Percentiles rank a stretch among this genome's conserved stretches.
phyloP scores from a whole-genome alignment of 129 eudicot species.

The Mikania micrantha region DNA sequence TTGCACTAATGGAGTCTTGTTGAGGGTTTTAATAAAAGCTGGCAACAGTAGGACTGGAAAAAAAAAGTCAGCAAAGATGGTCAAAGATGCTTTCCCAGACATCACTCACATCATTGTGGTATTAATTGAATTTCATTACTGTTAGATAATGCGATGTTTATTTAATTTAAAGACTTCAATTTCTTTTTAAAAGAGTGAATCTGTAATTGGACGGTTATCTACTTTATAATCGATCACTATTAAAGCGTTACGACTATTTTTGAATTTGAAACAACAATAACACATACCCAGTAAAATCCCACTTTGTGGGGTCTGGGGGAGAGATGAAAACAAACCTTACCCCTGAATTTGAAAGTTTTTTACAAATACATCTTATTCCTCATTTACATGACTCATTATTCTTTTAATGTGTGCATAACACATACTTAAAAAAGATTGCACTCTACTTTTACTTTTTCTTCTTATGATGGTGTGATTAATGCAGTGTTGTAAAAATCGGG shows the following conservation, averaged over 20 bases:
- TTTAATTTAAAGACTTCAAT: background rate
- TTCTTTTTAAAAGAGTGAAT: background rate
- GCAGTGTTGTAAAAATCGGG: too few relatives aligned
- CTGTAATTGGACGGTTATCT: background rate
- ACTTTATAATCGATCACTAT: constrained; percentile 1
- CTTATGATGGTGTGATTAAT: background rate
- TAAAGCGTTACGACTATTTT: background rate
- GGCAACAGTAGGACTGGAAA: constrained; percentile 36
- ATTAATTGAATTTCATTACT: constrained; percentile 13
- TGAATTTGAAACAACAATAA: too few relatives aligned
- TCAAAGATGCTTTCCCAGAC: constrained; percentile 38
- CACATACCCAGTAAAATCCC: too few relatives aligned
- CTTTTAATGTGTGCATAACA: background rate
- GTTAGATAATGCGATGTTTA: background rate
- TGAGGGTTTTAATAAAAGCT: constrained; percentile 66
- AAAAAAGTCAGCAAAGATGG: constrained; percentile 28
- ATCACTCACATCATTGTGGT: constrained; percentile 97
- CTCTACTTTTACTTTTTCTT: background rate
- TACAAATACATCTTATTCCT: background rate
- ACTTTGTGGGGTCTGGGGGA: too few relatives aligned
- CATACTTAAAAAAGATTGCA: background rate
- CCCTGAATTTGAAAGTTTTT: background rate
- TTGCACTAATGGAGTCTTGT: constrained; percentile 91
- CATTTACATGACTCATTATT: background rate
- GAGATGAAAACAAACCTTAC: too few relatives aligned